phyloP scores from a whole-genome alignment of 352 stramenopile genomes.

The Phytopythium ostracodes region DNA sequence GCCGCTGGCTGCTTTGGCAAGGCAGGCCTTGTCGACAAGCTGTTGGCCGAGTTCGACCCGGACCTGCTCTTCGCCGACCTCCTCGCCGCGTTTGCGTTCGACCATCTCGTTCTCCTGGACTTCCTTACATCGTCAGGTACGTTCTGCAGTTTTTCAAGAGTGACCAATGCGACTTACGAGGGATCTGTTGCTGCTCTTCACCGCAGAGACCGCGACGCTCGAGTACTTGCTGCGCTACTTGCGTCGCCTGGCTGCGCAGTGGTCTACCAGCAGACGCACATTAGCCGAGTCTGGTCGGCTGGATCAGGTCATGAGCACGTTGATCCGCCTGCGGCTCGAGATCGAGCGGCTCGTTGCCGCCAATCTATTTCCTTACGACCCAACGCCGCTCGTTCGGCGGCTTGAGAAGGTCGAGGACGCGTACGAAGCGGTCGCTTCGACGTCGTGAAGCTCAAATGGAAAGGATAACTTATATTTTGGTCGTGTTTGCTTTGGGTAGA shows the following conservation, averaged over 20 bases:
- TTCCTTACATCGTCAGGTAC: conserved; percentile 68
- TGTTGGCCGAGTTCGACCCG: conserved; percentile 33
- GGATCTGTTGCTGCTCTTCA: not conserved
- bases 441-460: not conserved
- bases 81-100: conserved; percentile 34
- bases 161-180: not conserved
- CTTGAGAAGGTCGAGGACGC: conserved; percentile 45
- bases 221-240: conserved; percentile 59
- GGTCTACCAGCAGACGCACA: conserved; percentile 19
- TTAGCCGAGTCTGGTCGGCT: conserved; percentile 21
- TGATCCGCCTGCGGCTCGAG: conserved; percentile 62
- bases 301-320: conserved; percentile 37
- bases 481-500: conserved; percentile 10
- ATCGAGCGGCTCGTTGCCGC: conserved; percentile 43
- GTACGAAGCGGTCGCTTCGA: conserved; percentile 27
- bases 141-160: not conserved
- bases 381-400: conserved; percentile 36
- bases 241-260: conserved; percentile 26
- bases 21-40: conserved; percentile 2
- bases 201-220: conserved; percentile 61
- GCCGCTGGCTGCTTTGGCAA: not conserved
- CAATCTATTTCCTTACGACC: conserved; percentile 53
- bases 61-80: conserved; percentile 60
- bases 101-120: conserved; percentile 70
- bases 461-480: conserved; percentile 46